Base-by-base conservation (phyloP, 306 rosid species). In the Citrullus amarus region DNA sequence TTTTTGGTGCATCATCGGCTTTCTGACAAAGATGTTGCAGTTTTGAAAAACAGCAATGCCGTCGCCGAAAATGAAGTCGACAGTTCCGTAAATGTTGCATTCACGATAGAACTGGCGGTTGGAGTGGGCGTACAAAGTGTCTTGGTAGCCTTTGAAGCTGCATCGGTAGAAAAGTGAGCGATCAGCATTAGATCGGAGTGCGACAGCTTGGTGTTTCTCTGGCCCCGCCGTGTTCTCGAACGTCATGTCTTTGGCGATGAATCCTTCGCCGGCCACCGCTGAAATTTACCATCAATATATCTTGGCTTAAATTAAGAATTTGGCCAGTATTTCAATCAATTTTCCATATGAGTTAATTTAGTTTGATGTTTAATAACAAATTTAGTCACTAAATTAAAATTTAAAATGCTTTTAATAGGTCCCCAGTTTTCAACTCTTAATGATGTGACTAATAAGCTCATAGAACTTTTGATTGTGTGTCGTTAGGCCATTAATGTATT, bases 221-320 rank as follows among this genome's bases (percentile, higher is more conserved):
- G 98, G 96, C 8, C 97, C 98, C 11, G 97, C 98, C 0, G 88
- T 90, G 91, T 93, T 93, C 82, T 89, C 93, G 41, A 93, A 91
- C 66, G 93, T 89, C 20, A 93, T 93, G 80, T 89, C 96, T 36
- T 80, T 81, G 4, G 97, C 97, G 8, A 90, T 85, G 90, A 93
- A 93, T 22, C 86, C 89, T 2, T 85, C 90, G 1, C 97, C 98
- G 32, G 30, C 25, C 28, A 66, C 73, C 30, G 73, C 73, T 66
- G 28, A 17, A 36, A 66, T 66, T 65, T 13, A 34, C 10, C 10
- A 6, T 15, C 14, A 13, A 62, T 9, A 58, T 20, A 2, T 58
- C 2, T 58, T 58, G 15, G 2, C 9, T 16, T 54, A 18, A 54
- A 7, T 6, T 55, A 9, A 3, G 6, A 22, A 22, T 58, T 20